These are phyloP conservation scores for Coccinonectria pachysandricola DNA, from an alignment of 2,329 filamentous ascomycete genomes.

Conservation along the genomic window DNA sequence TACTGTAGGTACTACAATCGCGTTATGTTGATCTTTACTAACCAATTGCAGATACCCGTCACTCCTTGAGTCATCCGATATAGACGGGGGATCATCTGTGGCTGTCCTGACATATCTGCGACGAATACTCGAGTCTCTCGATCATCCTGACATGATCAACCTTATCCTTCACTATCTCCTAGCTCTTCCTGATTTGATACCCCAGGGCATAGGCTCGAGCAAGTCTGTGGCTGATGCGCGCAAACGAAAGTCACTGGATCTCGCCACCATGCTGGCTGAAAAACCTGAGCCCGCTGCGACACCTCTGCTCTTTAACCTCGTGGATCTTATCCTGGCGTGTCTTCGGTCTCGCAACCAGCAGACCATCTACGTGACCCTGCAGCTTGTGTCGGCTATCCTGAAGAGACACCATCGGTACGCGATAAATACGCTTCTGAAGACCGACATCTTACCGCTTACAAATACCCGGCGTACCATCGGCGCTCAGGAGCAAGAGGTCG, in stretches of 20 bases:
- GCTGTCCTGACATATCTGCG: conserved; percentile 90
- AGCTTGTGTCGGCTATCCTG: conserved; percentile 76
- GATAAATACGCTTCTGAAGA: conserved; percentile 63
- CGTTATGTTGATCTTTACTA: not conserved
- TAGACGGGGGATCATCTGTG: conserved; percentile 91
- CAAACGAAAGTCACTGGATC: conserved; percentile 79
- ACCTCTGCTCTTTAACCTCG: conserved; percentile 83
- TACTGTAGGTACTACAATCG: conserved; percentile 52
- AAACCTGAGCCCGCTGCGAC: conserved; percentile 65
- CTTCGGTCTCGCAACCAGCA: conserved; percentile 76
- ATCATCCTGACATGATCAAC: conserved; percentile 89
- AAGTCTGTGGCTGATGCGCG: conserved; percentile 58
- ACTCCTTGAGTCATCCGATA: conserved; percentile 89
- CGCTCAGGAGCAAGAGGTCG: conserved; percentile 64
- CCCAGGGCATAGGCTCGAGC: conserved; percentile 27
- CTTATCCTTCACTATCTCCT: conserved; percentile 88
- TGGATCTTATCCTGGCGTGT: conserved; percentile 81
- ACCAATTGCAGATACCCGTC: conserved; percentile 67
- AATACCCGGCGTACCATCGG: conserved; percentile 56
- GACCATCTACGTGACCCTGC: conserved; percentile 81
- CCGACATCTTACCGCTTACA: conserved; percentile 45
- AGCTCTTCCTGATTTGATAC: conserved; percentile 55
- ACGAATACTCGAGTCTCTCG: conserved; percentile 79
- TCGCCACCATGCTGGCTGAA: conserved; percentile 68
- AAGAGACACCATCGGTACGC: conserved; percentile 84